Base-by-base conservation (phyloP, 1,139 yeast species). In the Hemisphaericaspora subhashii region DNA sequence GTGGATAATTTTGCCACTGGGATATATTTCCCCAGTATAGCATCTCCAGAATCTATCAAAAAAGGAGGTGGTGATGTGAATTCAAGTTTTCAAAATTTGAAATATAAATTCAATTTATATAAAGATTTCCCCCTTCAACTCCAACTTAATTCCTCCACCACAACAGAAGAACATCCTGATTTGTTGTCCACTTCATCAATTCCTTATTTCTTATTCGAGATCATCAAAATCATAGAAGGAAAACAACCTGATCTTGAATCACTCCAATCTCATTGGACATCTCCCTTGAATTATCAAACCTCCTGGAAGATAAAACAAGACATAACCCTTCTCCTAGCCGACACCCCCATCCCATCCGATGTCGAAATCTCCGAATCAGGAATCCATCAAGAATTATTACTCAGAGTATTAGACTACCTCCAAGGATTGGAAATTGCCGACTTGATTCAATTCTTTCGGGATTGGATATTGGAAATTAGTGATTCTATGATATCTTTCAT, bases 401-500 rank as follows among this genome's bases (percentile, higher is more conserved):
- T 50, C 10, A 40, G 45, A 15, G 49, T 65, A 4, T 37, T 60
- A 7, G 48, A 50, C 1, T 33, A 44, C 13, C 27, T 47, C 18
- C 21, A 35, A 17, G 24, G 20, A 9, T 35, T 28, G 27, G 33
- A 36, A 7, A 27, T 38, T 4, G 36, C 32, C 3, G 47, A 47
- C 16, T 45, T 58, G 20, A 47, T 69, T 3, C 68, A 64, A 40
- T 72, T 69, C 40, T 35, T 67, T 20, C 66, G 66, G 41, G 58
- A 57, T 41, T 72, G 78, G 78, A 49, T 72, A 18, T 55, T 72
- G 22, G 77, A 72, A 43, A 60, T 67, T 11, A 60, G 65, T 29
- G 78, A 72, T 43, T 66, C 75, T 0, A 45, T 70, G 23, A 66
- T 72, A n/a, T 77, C 77, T 0, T 68, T 70, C 44, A 60, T 68